phyloP scores from a whole-genome alignment of 2,329 filamentous ascomycete genomes.

The Fusarium tanahbumbuense region DNA sequence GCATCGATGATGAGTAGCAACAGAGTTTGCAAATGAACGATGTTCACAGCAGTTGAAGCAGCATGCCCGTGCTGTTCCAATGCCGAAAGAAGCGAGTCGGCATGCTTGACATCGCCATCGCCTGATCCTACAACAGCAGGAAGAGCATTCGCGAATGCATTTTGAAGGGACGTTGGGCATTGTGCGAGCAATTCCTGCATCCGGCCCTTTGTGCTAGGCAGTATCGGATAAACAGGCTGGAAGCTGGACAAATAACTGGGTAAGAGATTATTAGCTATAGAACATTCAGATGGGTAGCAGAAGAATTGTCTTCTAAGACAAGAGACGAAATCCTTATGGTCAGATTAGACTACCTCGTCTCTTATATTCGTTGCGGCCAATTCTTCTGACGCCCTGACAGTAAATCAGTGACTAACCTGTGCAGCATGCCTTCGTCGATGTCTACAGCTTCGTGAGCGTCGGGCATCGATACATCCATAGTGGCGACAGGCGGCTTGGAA shows the following conservation, averaged over 20 bases:
- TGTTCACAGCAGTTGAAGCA: constrained; percentile 56
- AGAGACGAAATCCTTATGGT: not conserved
- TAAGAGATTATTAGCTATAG: constrained; percentile 17
- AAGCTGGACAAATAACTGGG: constrained; percentile 71
- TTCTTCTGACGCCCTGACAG: not conserved
- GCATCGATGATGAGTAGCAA: constrained; percentile 74
- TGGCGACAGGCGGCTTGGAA: constrained; percentile 51
- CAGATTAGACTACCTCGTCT: not conserved
- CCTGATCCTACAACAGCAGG: constrained; percentile 60
- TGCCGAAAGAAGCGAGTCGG: constrained; percentile 61
- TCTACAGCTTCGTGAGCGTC: constrained; percentile 51
- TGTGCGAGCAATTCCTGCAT: constrained; percentile 67
- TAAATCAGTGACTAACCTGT: constrained; percentile 54
- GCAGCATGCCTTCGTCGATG: constrained; percentile 59
- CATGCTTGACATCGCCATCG: constrained; percentile 56
- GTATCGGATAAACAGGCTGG: constrained; percentile 74
- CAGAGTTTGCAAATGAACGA: constrained; percentile 74
- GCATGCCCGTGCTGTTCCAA: constrained; percentile 60
- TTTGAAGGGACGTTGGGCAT: constrained; percentile 67
- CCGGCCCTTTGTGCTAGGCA: constrained; percentile 68
- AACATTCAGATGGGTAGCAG: not conserved
- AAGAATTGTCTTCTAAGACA: not conserved
- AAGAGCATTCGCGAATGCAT: constrained; percentile 74
- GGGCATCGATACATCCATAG: constrained; percentile 52
- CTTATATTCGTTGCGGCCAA: not conserved